These are phyloP conservation scores for Rugonectria rugulosa DNA, from an alignment of 2,329 filamentous ascomycete species.

Conservation along the genomic window DNA sequence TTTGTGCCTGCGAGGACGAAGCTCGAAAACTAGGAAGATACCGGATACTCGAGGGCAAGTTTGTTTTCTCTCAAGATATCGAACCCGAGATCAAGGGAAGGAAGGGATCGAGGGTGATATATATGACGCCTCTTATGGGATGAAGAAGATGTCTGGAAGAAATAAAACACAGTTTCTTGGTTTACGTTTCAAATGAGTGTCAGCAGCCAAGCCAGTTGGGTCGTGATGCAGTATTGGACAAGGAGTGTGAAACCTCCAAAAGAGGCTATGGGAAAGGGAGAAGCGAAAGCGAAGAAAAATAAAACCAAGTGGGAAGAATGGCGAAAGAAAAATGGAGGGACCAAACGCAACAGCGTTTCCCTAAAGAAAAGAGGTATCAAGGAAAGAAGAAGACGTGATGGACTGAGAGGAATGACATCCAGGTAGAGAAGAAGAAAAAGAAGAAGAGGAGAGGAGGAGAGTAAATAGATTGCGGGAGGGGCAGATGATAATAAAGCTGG, in stretches of 20 bases:
- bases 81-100: background rate
- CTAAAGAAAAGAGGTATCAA: slow-evolving; percentile 30
- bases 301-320: background rate
- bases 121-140: slow-evolving; percentile 9
- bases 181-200: slow-evolving; percentile 55
- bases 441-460: slow-evolving; percentile 26
- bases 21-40: slow-evolving; percentile 37
- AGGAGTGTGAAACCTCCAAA: slow-evolving; percentile 41
- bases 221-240: slow-evolving; percentile 46
- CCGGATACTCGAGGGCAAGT: slow-evolving; percentile 23
- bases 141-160: slow-evolving; percentile 8
- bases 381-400: slow-evolving; percentile 30
- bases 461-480: slow-evolving; percentile 38
- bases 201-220: slow-evolving; percentile 66
- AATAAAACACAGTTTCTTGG: slow-evolving; percentile 23
- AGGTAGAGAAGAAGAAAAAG: slow-evolving; percentile 22
- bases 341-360: slow-evolving; percentile 39
- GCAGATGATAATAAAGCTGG: slow-evolving; percentile 35
- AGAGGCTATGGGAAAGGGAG: slow-evolving; percentile 46
- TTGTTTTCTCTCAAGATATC: background rate
- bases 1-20: slow-evolving; percentile 36
- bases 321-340: slow-evolving; percentile 30
- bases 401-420: slow-evolving; percentile 33
- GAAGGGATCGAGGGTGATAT: slow-evolving; percentile 19
- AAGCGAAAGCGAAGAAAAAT: slow-evolving; percentile 49